Conservation (phyloP, 2,329 filamentous ascomycete genomes). For the Paramyrothecium sp. region DNA sequence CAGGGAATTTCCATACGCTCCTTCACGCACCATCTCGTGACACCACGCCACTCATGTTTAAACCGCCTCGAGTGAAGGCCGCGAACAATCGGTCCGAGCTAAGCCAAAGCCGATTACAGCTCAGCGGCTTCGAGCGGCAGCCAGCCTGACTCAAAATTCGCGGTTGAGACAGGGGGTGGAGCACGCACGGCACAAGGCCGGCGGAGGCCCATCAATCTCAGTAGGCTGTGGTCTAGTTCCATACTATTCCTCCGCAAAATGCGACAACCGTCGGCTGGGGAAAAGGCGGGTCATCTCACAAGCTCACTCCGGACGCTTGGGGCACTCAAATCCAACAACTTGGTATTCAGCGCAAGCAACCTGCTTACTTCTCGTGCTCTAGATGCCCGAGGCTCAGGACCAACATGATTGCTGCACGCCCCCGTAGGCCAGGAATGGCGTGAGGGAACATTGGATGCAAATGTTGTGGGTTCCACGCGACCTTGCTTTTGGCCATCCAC, state of each 20-base stretch:
- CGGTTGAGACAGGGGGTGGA: neutral
- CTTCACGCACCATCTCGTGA: neutral
- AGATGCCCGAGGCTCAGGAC: neutral
- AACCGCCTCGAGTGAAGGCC: neutral
- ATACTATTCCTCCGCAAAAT: neutral
- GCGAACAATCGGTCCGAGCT: neutral
- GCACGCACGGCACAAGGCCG: neutral
- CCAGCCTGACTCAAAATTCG: neutral
- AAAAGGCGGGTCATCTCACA: neutral
- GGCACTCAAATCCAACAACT: neutral
- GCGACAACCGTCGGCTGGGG: neutral
- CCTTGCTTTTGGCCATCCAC: neutral
- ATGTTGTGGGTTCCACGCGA: neutral
- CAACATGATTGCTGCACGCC: neutral
- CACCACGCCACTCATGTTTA: neutral
- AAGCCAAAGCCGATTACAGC: neutral
- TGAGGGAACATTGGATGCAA: neutral
- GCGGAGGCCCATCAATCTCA: neutral
- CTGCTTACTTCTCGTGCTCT: neutral
- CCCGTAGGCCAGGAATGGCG: neutral
- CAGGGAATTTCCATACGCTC: neutral
- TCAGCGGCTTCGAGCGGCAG: neutral
- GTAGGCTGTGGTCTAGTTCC: neutral
- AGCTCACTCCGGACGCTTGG: neutral
- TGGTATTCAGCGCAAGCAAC: neutral